phyloP scores from a whole-genome alignment of 78 protist genomes.

The Creolimax fragrantissima region DNA sequence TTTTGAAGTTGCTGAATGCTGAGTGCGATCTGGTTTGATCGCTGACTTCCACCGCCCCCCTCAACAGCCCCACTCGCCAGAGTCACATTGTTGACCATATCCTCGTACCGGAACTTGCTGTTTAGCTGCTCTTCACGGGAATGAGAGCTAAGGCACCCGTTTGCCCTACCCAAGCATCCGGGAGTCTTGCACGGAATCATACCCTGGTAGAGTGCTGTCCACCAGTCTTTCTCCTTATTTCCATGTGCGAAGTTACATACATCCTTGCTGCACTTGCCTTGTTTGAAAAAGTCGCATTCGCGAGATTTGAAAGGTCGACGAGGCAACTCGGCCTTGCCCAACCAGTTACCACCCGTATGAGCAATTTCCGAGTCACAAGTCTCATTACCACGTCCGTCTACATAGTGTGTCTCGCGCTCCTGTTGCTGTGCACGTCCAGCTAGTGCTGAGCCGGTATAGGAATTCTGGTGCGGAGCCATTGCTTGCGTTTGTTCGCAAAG shows the following conservation, averaged over 20 bases:
- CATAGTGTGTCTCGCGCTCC: neutral
- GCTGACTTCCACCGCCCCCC: neutral
- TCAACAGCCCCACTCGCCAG: neutral
- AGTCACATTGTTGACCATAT: neutral
- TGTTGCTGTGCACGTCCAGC: neutral
- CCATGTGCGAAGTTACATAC: slow-evolving; percentile 3
- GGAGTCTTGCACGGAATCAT: neutral
- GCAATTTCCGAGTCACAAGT: neutral
- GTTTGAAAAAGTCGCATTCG: slow-evolving; percentile 6
- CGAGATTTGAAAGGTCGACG: slow-evolving; percentile 1
- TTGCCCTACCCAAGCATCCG: neutral
- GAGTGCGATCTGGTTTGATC: neutral
- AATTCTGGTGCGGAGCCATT: too few relatives aligned
- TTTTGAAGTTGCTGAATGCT: neutral
- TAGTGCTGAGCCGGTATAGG: too few relatives aligned
- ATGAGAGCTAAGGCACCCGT: neutral
- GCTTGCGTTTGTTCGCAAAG: neutral
- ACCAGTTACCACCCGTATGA: neutral
- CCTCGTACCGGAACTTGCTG: neutral
- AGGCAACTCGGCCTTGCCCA: neutral
- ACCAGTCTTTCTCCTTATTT: slow-evolving; percentile 2
- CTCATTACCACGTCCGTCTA: neutral
- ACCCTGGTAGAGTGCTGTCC: neutral
- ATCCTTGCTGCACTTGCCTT: neutral
- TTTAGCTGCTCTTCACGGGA: neutral